Percentiles rank a stretch among this genome's conserved stretches.
These are phyloP conservation scores for Thozetella sp. DNA, from an alignment of 495 filamentous ascomycete genomes.

Conservation along the genomic window DNA sequence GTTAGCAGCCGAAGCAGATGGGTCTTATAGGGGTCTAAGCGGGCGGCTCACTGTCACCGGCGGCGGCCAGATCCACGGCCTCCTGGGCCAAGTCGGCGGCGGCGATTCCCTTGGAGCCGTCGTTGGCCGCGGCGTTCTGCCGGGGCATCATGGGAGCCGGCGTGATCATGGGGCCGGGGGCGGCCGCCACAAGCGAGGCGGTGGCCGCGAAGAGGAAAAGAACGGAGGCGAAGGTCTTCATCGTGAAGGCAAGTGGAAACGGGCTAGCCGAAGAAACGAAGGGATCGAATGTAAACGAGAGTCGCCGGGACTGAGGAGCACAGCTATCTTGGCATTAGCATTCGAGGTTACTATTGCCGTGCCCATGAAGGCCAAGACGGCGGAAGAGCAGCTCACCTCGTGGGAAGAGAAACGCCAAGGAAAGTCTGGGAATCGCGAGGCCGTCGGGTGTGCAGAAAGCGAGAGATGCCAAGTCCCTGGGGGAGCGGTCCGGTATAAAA, in stretches of 20 bases:
- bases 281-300: too few relatives aligned
- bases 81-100: not conserved
- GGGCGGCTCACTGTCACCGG: not conserved
- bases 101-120: slow-evolving; percentile 1
- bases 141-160: not conserved
- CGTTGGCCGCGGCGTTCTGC: not conserved
- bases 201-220: not conserved
- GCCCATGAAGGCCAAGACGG: not conserved
- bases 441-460: not conserved
- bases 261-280: too few relatives aligned
- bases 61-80: not conserved
- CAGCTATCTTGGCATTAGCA: not conserved
- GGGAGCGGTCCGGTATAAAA: not conserved
- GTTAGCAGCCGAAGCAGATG: too few relatives aligned
- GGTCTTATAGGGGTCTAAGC: too few relatives aligned
- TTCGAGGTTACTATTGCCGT: not conserved
- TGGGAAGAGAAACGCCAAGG: not conserved
- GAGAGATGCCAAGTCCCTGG: not conserved
- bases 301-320: slow-evolving; percentile 2
- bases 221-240: not conserved
- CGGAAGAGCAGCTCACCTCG: not conserved
- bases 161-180: not conserved
- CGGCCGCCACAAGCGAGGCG: not conserved
- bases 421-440: not conserved
- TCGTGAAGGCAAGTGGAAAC: not conserved